Base-by-base conservation (phyloP, 1,139 yeast genomes). In the Pichia sp. region DNA sequence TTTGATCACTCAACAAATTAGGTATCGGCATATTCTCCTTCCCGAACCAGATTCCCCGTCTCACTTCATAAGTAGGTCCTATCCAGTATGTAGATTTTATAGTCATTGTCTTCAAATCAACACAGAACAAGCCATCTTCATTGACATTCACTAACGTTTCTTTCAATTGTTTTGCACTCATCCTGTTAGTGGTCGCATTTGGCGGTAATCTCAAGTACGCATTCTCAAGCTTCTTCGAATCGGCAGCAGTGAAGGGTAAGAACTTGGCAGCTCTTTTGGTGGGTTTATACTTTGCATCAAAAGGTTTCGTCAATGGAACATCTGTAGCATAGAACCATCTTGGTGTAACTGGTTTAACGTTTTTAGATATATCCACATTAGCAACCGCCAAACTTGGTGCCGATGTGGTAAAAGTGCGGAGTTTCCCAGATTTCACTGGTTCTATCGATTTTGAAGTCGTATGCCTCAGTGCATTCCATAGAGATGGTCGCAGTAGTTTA, bases 281-380 rank as follows among this genome's bases (percentile, higher is more conserved):
- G 37, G 71, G 69, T 18, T 51, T 58, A 45, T 77, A 77, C 42
- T 59, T 78, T 4, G 64, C 66, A 62, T 78, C 72, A 7, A 59
- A 63, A 0, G 95, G 94, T 56, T 82, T 82, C 6, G 73, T 59
- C 16, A 66, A 57, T 1, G 96, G 94, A 6, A 75, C 58, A 52
- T 86, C 95, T 0, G 87, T 77, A 1, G 94, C 93, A 52, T 85
- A 81, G 54, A 75, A 85, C 96, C 96, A 86, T 45, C 54, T 47
- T 13, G 34, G 29, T 14, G 13, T 23, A n/a, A 23, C 11, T 6
- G 7, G 13, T 23, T n/a, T n/a, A n/a, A n/a, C n/a, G n/a, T n/a
- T n/a, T n/a, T n/a, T n/a, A n/a, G n/a, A n/a, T n/a, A n/a, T n/a
- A n/a, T n/a, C n/a, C n/a, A n/a, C n/a, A n/a, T n/a, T n/a, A n/a